These are phyloP conservation scores for Lophiotrema nucula DNA, from an alignment of 495 filamentous ascomycete genomes.

Conservation along the genomic window DNA sequence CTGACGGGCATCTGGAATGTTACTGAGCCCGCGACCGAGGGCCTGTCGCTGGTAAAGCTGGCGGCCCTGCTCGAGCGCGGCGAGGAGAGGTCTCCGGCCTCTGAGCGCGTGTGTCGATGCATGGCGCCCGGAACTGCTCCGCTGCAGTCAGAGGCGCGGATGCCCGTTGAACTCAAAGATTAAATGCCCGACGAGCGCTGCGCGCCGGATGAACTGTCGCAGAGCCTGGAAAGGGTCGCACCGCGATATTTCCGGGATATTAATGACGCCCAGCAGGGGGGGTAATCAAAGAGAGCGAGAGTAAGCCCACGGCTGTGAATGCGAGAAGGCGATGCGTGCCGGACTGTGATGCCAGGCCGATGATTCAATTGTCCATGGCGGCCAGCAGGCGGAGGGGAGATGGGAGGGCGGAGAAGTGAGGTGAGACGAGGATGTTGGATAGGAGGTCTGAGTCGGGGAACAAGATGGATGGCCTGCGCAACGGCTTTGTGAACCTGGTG, in stretches of 20 bases:
- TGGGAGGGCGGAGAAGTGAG: not conserved
- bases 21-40: slow-evolving; percentile 41
- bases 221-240: not conserved
- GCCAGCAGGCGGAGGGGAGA: not conserved
- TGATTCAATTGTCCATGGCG: slow-evolving; percentile 1
- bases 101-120: slow-evolving; percentile 49
- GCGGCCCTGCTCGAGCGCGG: slow-evolving; percentile 31
- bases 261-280: not conserved
- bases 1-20: slow-evolving; percentile 61
- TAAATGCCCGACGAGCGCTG: not conserved
- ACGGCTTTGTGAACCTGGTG: not conserved
- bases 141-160: no score
- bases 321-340: not conserved
- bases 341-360: not conserved
- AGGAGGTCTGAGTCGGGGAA: not conserved
- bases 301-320: no score
- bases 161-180: no score
- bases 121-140: slow-evolving; percentile 16
- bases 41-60: slow-evolving; percentile 40
- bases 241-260: not conserved
- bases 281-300: no score
- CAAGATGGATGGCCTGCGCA: not conserved
- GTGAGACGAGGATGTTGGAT: not conserved
- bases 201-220: slow-evolving; percentile 1
- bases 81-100: slow-evolving; percentile 39